Evolutionary conservation across 2,329 filamentous ascomycete species (phyloP).

Genomic region (Ophiostoma sp.): DNA sequence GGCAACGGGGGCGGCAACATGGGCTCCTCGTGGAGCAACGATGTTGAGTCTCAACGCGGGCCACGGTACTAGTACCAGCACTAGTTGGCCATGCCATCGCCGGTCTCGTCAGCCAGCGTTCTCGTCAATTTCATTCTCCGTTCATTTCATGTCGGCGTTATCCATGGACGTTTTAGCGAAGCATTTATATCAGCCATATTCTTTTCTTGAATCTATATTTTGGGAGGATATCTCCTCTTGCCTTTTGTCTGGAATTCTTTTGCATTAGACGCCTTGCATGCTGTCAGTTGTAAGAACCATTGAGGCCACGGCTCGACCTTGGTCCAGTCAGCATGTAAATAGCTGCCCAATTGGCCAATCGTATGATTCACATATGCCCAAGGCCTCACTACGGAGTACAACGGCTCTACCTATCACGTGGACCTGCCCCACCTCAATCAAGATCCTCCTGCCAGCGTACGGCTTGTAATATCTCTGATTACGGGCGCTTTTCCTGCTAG

Average conservation of each 20-base stretch:
- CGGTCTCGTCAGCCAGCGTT: neutral
- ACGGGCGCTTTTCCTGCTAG: neutral
- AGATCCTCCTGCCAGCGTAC: neutral
- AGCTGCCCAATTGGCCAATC: constrained; percentile 7
- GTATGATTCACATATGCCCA: neutral
- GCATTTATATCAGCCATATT: constrained; percentile 8
- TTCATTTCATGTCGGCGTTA: neutral
- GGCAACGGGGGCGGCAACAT: constrained; percentile 21
- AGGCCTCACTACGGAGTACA: neutral
- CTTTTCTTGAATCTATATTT: neutral
- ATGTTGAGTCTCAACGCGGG: constrained; percentile 27
- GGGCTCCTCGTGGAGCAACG: constrained; percentile 23
- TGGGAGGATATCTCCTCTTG: neutral
- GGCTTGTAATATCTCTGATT: neutral
- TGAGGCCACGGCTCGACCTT: too few relatives aligned
- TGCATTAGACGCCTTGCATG: neutral
- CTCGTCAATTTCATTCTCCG: neutral
- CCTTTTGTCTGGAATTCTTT: neutral
- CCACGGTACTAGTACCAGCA: constrained; percentile 22
- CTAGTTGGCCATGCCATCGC: neutral
- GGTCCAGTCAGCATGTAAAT: neutral
- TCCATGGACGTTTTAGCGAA: constrained; percentile 10
- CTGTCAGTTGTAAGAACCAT: neutral
- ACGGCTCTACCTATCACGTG: neutral
- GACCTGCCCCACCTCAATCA: neutral